A percentile compares a stretch with the other conserved stretches of the same genome.
These are phyloP conservation scores for Spinacia oleracea DNA, from an alignment of 179 eudicot genomes.

Conservation along the genomic window DNA sequence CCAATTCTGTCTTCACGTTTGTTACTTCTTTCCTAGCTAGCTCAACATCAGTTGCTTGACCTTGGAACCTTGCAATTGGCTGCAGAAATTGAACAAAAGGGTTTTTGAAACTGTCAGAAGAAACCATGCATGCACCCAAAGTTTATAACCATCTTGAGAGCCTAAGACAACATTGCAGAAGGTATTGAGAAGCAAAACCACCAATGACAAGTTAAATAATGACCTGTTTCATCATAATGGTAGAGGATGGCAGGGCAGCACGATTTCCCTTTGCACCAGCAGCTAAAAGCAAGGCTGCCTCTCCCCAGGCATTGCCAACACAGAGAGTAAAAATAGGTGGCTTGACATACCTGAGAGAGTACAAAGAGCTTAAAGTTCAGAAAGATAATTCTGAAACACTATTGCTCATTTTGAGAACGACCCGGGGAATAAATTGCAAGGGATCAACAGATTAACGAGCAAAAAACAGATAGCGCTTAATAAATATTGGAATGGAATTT, in stretches of 20 bases:
- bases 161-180: background rate
- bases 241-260: slow-evolving; percentile 90
- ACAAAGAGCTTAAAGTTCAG: slow-evolving; percentile 21
- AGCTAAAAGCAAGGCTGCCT: slow-evolving; percentile 94
- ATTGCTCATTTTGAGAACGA: background rate
- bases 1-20: slow-evolving; percentile 63
- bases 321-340: slow-evolving; percentile 88
- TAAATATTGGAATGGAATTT: background rate
- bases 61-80: slow-evolving; percentile 84
- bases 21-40: slow-evolving; percentile 54
- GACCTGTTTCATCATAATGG: slow-evolving; percentile 95
- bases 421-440: background rate
- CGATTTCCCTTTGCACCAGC: slow-evolving; percentile 94
- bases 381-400: background rate
- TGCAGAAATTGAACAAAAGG: slow-evolving; percentile 35
- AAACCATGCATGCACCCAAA: slow-evolving; percentile 13
- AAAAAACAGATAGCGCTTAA: background rate
- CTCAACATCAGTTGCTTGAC: slow-evolving; percentile 76
- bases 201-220: background rate
- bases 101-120: slow-evolving; percentile 1
- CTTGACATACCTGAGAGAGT: slow-evolving; percentile 55
- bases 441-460: background rate
- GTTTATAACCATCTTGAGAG: background rate
- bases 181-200: background rate
- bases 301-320: slow-evolving; percentile 99